These are phyloP conservation scores for Sugiyamaella lignohabitans DNA, from an alignment of 805 yeast species.

Conservation along the genomic window DNA sequence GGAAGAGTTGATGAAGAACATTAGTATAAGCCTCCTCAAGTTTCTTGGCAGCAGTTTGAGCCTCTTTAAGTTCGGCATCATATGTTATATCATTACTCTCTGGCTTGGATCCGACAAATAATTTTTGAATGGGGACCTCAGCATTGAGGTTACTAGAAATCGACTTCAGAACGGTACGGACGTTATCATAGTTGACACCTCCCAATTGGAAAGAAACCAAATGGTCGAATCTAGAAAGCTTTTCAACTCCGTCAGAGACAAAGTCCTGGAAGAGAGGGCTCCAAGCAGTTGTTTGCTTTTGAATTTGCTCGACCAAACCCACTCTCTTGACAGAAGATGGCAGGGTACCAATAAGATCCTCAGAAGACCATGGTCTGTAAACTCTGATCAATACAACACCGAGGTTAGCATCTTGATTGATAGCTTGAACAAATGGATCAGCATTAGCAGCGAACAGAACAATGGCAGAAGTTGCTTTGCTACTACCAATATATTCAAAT, in stretches of 20 bases:
- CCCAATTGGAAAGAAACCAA: constrained; percentile 55
- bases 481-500: constrained; percentile 39
- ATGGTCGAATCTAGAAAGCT: constrained; percentile 23
- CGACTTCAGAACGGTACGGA: constrained; percentile 39
- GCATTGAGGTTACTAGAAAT: constrained; percentile 48
- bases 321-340: constrained; percentile 53
- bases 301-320: constrained; percentile 62
- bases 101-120: constrained; percentile 45
- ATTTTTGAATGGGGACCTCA: constrained; percentile 53
- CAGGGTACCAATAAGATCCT: constrained; percentile 42
- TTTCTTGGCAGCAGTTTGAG: constrained; percentile 42
- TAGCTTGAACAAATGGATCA: constrained; percentile 38
- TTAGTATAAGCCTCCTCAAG: constrained; percentile 74
- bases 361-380: constrained; percentile 66
- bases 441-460: constrained; percentile 59
- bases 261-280: constrained; percentile 73
- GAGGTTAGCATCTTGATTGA: constrained; percentile 32
- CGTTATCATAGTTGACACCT: constrained; percentile 35
- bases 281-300: constrained; percentile 40
- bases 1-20: constrained; percentile 63
- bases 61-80: constrained; percentile 27
- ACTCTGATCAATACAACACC: constrained; percentile 54
- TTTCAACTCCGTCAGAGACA: constrained; percentile 41
- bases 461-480: constrained; percentile 43
- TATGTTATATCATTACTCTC: constrained; percentile 20